A percentile compares a stretch with the other conserved stretches of the same genome.
phyloP scores from a whole-genome alignment of 2,329 filamentous ascomycete species.

The Celoporthe dispersa region DNA sequence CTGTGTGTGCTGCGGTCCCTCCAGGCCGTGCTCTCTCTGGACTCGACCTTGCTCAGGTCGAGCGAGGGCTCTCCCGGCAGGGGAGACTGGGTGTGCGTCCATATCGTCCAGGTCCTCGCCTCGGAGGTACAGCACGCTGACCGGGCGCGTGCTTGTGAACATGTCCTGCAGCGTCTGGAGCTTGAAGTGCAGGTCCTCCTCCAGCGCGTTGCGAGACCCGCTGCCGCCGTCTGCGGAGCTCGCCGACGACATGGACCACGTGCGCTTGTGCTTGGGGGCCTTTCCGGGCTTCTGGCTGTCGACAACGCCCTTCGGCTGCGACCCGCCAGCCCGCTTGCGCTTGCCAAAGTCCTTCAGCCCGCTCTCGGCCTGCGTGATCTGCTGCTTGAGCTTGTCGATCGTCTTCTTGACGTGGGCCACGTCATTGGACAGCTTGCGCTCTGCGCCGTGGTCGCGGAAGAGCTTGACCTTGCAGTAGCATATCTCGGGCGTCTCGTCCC shows the following conservation, averaged over 20 bases:
- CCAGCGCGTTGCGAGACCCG: slow-evolving; percentile 54
- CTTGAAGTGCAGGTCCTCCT: slow-evolving; percentile 80
- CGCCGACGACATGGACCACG: slow-evolving; percentile 90
- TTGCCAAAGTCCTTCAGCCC: slow-evolving; percentile 71
- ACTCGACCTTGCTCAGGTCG: slow-evolving; percentile 60
- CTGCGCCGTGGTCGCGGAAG: slow-evolving; percentile 93
- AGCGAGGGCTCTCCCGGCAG: slow-evolving; percentile 70
- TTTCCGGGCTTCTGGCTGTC: slow-evolving; percentile 73
- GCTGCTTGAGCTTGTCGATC: slow-evolving; percentile 94
- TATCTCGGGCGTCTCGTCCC: slow-evolving; percentile 66
- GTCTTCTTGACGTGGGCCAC: slow-evolving; percentile 94
- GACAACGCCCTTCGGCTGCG: slow-evolving; percentile 47
- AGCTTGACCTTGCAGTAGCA: slow-evolving; percentile 97
- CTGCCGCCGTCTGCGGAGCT: slow-evolving; percentile 59
- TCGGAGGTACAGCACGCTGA: slow-evolving; percentile 77
- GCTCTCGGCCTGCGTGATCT: slow-evolving; percentile 78
- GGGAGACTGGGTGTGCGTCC: slow-evolving; percentile 75
- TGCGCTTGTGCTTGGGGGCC: slow-evolving; percentile 86
- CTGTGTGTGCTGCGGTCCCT: slow-evolving; percentile 56
- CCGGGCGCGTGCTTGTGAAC: slow-evolving; percentile 82
- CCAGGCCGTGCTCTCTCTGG: slow-evolving; percentile 55
- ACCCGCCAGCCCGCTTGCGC: slow-evolving; percentile 59
- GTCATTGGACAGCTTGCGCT: slow-evolving; percentile 93
- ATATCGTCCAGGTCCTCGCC: slow-evolving; percentile 81
- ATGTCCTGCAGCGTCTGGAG: slow-evolving; percentile 81